phyloP scores from a whole-genome alignment of 1,139 yeast genomes.

The Saccharomyces pastorianus region DNA sequence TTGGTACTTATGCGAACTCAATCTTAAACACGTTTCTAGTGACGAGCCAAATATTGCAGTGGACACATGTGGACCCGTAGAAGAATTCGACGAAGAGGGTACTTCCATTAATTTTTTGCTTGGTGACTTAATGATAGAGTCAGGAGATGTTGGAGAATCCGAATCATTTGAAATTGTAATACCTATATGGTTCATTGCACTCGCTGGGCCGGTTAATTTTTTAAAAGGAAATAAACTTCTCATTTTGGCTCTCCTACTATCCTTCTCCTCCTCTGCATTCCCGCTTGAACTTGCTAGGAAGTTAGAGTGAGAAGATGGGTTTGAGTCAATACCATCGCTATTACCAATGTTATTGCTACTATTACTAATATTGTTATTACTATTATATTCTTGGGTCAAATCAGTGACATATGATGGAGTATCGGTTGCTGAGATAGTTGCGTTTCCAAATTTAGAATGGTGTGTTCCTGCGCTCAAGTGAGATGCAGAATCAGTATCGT shows the following conservation, averaged over 20 bases:
- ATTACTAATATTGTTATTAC: neutral
- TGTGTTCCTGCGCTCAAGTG: conserved; percentile 7
- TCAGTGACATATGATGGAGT: conserved; percentile 18
- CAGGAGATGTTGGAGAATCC: neutral
- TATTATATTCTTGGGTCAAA: conserved; percentile 7
- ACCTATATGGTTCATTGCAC: neutral
- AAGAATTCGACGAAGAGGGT: conserved; percentile 7
- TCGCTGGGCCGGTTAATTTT: conserved; percentile 23
- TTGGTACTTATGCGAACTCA: conserved; percentile 42
- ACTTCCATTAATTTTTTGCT: conserved; percentile 8
- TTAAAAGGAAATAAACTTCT: conserved; percentile 56
- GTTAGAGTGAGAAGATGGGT: conserved; percentile 14
- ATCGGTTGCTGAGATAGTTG: conserved; percentile 5
- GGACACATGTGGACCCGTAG: neutral
- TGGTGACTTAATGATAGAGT: neutral
- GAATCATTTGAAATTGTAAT: neutral
- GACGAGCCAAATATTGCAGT: conserved; percentile 58
- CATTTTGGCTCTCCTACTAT: conserved; percentile 42
- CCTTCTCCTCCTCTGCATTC: conserved; percentile 30
- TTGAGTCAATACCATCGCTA: conserved; percentile 8
- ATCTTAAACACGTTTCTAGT: conserved; percentile 43
- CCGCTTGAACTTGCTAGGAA: neutral
- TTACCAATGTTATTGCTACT: conserved; percentile 4
- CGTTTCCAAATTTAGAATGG: conserved; percentile 7
- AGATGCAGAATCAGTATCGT: conserved; percentile 1